Conservation (phyloP, 352 stramenopile genomes). For the Globisporangium recalcitrans region DNA sequence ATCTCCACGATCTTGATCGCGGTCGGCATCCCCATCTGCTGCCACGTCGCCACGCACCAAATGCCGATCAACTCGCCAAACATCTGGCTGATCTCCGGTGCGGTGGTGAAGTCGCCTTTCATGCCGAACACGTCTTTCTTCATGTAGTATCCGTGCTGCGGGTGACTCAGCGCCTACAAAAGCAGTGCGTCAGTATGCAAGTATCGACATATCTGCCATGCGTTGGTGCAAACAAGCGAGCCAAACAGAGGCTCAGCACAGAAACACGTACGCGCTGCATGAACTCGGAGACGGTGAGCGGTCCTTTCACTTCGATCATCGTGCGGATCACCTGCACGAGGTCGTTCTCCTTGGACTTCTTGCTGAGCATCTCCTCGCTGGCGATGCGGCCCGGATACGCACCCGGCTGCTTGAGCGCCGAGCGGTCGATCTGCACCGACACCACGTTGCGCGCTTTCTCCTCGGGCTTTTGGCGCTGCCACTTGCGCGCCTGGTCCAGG, state of each 20-base stretch:
- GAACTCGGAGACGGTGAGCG: conserved; percentile 93
- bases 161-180: conserved; percentile 80
- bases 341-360: conserved; percentile 64
- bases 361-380: conserved; percentile 21
- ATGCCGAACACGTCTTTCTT: conserved; percentile 89
- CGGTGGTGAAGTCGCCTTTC: conserved; percentile 91
- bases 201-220: no score
- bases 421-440: conserved; percentile 64
- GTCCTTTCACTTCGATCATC: conserved; percentile 91
- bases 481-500: conserved; percentile 53
- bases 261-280: conserved; percentile 69
- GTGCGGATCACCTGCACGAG: conserved; percentile 77
- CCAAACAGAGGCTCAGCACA: not conserved
- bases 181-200: no score
- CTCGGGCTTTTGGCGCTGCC: conserved; percentile 41
- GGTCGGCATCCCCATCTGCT: conserved; percentile 75
- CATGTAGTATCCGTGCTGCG: conserved; percentile 94
- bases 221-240: not conserved
- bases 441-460: conserved; percentile 46
- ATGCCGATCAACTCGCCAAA: conserved; percentile 91
- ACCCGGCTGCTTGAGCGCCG: conserved; percentile 57
- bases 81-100: conserved; percentile 92
- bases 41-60: conserved; percentile 91
- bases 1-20: conserved; percentile 88
- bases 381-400: conserved; percentile 19